phyloP scores from a whole-genome alignment of 257 asterid species.

The Solanum medicagineum region DNA sequence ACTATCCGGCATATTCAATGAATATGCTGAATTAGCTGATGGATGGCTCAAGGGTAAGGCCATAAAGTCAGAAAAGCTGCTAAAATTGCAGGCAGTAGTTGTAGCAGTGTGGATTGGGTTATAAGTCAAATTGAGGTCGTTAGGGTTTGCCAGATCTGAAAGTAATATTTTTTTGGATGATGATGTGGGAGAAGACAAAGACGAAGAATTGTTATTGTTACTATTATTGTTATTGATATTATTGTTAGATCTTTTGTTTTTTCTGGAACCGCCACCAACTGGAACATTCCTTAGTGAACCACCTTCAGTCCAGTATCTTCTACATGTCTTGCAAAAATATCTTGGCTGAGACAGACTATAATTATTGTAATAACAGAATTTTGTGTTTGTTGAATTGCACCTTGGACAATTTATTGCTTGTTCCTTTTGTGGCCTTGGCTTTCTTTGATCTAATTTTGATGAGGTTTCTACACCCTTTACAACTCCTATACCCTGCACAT shows the following conservation, averaged over 20 bases:
- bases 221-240: not conserved
- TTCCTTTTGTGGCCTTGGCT: slow-evolving; percentile 60
- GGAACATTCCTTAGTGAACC: slow-evolving; percentile 77
- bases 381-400: slow-evolving; percentile 74
- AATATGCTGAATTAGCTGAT: slow-evolving; percentile 2
- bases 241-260: slow-evolving; percentile 34
- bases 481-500: not conserved
- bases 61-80: slow-evolving; percentile 9
- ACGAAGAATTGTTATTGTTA: not conserved
- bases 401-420: slow-evolving; percentile 70
- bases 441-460: slow-evolving; percentile 25
- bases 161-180: not conserved
- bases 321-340: slow-evolving; percentile 75
- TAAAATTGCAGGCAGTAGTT: not conserved
- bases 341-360: slow-evolving; percentile 81
- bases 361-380: slow-evolving; percentile 83
- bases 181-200: slow-evolving; percentile 5
- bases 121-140: slow-evolving; percentile 21
- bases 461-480: slow-evolving; percentile 20
- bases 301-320: slow-evolving; percentile 88
- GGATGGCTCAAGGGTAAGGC: slow-evolving; percentile 17
- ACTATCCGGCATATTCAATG: slow-evolving; percentile 27
- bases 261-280: slow-evolving; percentile 84
- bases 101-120: not conserved
- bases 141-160: slow-evolving; percentile 33